These are phyloP conservation scores for Musa balbisiana DNA, from an alignment of 202 grass and related monocot species.

Conservation along the genomic window DNA sequence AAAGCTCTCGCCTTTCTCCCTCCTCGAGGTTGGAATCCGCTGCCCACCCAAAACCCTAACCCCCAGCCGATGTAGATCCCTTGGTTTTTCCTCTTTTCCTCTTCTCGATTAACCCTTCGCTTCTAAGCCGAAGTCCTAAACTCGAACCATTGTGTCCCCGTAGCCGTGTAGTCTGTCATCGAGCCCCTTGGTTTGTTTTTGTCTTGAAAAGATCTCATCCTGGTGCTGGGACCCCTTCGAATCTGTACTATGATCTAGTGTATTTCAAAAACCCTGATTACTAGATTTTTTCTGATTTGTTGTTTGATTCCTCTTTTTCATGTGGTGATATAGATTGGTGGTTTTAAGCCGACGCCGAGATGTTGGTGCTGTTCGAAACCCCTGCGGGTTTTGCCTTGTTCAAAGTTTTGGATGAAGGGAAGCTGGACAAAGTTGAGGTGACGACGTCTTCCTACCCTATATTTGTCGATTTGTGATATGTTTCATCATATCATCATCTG, in stretches of 20 bases:
- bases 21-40: not conserved
- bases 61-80: too few relatives aligned
- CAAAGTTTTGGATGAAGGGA: conserved; percentile 84
- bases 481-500: not conserved
- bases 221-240: not conserved
- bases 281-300: not conserved
- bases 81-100: not conserved
- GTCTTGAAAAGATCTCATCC: not conserved
- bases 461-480: not conserved
- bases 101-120: not conserved
- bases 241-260: not conserved
- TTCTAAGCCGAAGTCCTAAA: not conserved
- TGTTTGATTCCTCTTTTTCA: not conserved
- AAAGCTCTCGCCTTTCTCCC: not conserved
- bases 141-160: not conserved
- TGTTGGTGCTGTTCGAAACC: conserved; percentile 83
- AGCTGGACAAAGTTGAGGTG: conserved; percentile 76
- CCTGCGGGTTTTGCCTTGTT: conserved; percentile 75
- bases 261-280: too few relatives aligned
- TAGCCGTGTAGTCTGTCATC: not conserved
- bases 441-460: conserved; percentile 8
- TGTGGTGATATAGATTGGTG: not conserved
- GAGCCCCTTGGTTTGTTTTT: not conserved
- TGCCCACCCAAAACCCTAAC: not conserved
- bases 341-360: not conserved